phyloP scores from a whole-genome alignment of 257 asterid species.

The Capsicum baccatum region DNA sequence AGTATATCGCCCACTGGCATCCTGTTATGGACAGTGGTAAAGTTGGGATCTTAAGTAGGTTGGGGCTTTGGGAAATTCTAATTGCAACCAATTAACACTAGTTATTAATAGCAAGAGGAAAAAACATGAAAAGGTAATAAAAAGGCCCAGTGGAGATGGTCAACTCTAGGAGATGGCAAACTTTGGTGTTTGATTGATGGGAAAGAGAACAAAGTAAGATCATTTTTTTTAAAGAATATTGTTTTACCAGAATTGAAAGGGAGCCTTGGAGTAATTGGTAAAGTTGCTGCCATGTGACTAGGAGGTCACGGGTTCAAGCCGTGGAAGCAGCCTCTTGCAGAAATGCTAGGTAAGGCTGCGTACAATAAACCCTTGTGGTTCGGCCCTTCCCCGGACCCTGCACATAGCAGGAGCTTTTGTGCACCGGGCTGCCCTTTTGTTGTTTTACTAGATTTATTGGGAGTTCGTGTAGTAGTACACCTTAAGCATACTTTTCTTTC shows the following conservation, averaged over 20 bases:
- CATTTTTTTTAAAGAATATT: not conserved
- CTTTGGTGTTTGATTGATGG: not conserved
- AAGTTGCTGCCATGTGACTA: too few species aligned
- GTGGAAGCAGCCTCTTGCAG: too few species aligned
- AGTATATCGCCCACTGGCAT: not conserved
- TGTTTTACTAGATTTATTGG: not conserved
- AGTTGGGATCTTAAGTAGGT: slow-evolving; percentile 12
- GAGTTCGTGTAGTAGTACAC: not conserved
- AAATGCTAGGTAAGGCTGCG: too few species aligned
- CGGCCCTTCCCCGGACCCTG: too few species aligned
- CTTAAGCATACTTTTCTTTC: not conserved
- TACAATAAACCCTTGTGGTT: too few species aligned
- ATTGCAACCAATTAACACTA: not conserved
- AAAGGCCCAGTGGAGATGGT: not conserved
- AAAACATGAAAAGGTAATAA: slow-evolving; percentile 13
- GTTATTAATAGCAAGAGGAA: not conserved
- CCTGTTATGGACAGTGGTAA: slow-evolving; percentile 15
- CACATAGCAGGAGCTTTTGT: too few species aligned
- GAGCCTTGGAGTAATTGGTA: too few species aligned
- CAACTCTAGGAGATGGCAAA: not conserved
- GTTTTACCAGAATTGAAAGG: not conserved
- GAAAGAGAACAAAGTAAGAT: not conserved
- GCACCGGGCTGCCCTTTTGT: too few species aligned
- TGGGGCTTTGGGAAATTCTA: not conserved
- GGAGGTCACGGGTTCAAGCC: too few species aligned